phyloP scores from a whole-genome alignment of 1,284 basidiomycete genomes.

The Chalciporus sp. region DNA sequence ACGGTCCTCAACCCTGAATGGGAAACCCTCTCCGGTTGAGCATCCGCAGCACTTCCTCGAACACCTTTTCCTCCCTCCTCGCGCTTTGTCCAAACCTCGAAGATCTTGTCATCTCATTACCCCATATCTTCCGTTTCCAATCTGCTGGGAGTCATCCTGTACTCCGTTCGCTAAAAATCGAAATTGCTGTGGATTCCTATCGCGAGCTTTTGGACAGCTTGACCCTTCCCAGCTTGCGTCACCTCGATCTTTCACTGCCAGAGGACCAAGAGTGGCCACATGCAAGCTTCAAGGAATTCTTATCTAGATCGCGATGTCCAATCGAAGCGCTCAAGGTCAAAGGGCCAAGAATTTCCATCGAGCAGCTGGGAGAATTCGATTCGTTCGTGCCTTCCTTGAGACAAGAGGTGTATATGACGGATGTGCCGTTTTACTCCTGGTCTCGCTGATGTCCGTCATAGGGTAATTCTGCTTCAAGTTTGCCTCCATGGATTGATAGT shows the following conservation, averaged over 20 bases:
- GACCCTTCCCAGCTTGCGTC: constrained; percentile 10
- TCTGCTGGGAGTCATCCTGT: background rate
- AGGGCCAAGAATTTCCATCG: constrained; percentile 9
- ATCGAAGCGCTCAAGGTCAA: constrained; percentile 19
- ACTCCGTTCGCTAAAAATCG: background rate
- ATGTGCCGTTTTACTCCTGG: too few species aligned
- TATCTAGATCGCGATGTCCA: constrained; percentile 20
- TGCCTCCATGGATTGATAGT: too few species aligned
- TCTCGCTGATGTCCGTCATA: too few species aligned
- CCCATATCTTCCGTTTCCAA: background rate
- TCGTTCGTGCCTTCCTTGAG: constrained; percentile 21
- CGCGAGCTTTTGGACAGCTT: constrained; percentile 13
- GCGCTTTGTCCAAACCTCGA: background rate
- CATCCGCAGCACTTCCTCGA: background rate
- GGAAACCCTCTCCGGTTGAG: background rate
- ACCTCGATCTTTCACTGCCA: constrained; percentile 18
- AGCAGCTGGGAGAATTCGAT: constrained; percentile 8
- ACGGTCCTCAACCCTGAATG: background rate
- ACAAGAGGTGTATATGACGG: constrained; percentile 5
- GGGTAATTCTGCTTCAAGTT: too few species aligned
- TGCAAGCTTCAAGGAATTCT: constrained; percentile 13
- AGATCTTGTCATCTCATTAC: background rate
- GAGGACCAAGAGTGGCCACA: constrained; percentile 15
- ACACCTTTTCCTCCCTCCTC: background rate
- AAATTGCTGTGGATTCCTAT: background rate